Conservation (phyloP, 306 rosid genomes). For the Amphicarpaea edgeworthii region DNA sequence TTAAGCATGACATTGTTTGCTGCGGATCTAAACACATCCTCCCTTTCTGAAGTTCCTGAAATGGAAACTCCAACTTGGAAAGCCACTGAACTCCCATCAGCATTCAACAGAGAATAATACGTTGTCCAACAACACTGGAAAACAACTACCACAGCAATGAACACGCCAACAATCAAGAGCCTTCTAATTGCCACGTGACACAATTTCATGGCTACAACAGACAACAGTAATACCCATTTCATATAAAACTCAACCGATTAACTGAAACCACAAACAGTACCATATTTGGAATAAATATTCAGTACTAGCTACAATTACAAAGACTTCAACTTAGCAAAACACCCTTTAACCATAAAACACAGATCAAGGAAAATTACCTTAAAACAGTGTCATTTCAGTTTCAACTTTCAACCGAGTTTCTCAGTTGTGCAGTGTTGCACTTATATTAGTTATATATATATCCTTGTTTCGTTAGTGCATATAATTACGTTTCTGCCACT, state of each 20-base stretch:
- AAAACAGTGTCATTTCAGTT: not conserved
- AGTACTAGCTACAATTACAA: not conserved
- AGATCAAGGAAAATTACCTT: not conserved
- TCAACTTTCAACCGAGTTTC: not conserved
- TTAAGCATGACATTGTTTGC: slow-evolving; percentile 21
- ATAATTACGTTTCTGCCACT: slow-evolving; percentile 38
- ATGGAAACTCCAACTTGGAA: slow-evolving; percentile 40
- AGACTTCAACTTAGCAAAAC: slow-evolving; percentile 17
- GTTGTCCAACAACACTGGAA: slow-evolving; percentile 49
- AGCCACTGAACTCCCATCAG: slow-evolving; percentile 35
- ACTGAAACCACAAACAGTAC: not conserved
- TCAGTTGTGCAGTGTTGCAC: not conserved
- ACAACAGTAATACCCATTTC: slow-evolving; percentile 37
- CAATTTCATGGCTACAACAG: not conserved
- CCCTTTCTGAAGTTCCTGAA: slow-evolving; percentile 29
- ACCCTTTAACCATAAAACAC: slow-evolving; percentile 1
- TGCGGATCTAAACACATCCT: slow-evolving; percentile 33
- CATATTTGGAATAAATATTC: slow-evolving; percentile 19
- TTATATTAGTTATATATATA: too few relatives aligned
- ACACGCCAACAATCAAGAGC: slow-evolving; percentile 35
- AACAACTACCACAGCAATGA: slow-evolving; percentile 35
- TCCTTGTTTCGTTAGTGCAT: not conserved
- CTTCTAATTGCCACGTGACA: slow-evolving; percentile 11
- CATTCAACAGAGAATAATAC: slow-evolving; percentile 36
- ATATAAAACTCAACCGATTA: slow-evolving; percentile 25